Conservation (phyloP, 2,329 filamentous ascomycete species). For the Apiospora arundinis region DNA sequence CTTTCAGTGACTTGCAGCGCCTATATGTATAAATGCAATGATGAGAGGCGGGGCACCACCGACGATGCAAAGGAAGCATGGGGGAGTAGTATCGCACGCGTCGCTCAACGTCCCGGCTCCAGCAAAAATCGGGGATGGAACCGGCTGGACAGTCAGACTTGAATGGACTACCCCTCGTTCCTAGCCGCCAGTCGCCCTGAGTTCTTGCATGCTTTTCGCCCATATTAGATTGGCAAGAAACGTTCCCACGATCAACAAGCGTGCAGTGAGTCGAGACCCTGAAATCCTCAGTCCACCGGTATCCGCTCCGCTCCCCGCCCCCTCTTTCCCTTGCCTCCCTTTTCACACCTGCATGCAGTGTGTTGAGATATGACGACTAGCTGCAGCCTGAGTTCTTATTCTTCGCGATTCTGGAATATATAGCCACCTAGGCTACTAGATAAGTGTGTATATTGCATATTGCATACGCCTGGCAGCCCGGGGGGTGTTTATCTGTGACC, state of each 20-base stretch:
- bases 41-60: constrained; percentile 2
- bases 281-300: background rate
- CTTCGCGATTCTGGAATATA: background rate
- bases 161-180: background rate
- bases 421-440: background rate
- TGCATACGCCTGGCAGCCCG: background rate
- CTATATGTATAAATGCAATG: constrained; percentile 1
- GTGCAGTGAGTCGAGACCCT: constrained; percentile 15
- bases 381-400: background rate
- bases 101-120: background rate
- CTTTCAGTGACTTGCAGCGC: constrained; percentile 17
- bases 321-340: constrained; percentile 14
- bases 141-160: background rate
- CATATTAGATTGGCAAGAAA: background rate
- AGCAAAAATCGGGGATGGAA: background rate
- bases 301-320: constrained; percentile 10
- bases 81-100: background rate
- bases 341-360: constrained; percentile 3
- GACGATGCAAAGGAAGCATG: background rate
- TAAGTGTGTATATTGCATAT: background rate
- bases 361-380: constrained; percentile 17
- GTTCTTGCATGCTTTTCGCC: constrained; percentile 8
- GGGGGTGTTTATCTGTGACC: background rate
- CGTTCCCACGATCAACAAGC: constrained; percentile 9
- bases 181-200: background rate